Percentiles rank a stretch among this genome's conserved stretches.
phyloP scores from a whole-genome alignment of 2,329 filamentous ascomycete genomes.

The Colletotrichum limetticola region DNA sequence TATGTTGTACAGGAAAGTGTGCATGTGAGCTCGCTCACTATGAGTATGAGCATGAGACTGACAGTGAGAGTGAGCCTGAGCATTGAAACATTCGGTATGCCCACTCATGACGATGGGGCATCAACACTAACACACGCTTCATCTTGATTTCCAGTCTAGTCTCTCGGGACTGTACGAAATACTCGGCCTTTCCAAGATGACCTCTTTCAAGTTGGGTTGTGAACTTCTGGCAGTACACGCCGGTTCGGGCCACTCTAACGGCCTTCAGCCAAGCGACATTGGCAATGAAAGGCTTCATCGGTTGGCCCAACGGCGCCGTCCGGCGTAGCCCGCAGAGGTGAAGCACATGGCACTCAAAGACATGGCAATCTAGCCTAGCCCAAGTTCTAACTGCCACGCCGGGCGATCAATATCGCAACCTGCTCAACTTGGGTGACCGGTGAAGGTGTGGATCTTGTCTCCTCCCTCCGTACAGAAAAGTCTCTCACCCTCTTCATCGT shows the following conservation, averaged over 20 bases:
- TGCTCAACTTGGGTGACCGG: constrained; percentile 30
- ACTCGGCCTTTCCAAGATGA: not conserved
- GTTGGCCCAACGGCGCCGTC: not conserved
- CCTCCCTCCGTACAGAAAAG: not conserved
- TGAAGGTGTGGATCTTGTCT: constrained; percentile 26
- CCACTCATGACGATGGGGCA: not conserved
- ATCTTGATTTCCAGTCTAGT: not conserved
- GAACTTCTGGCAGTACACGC: not conserved
- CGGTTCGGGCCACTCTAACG: not conserved
- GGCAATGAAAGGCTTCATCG: not conserved
- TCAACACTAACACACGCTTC: not conserved
- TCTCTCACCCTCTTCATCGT: not conserved
- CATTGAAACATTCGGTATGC: not conserved
- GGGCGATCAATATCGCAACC: constrained; percentile 11
- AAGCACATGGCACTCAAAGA: not conserved
- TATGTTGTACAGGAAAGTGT: not conserved
- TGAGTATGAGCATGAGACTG: not conserved
- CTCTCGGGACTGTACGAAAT: not conserved
- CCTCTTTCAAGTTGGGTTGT: too few species aligned
- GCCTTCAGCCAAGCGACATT: constrained; percentile 5
- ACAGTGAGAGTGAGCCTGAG: not conserved
- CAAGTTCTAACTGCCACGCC: not conserved
- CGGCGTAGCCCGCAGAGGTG: constrained; percentile 13
- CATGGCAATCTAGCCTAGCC: constrained; percentile 9
- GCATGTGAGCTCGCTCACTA: not conserved